Conservation (phyloP, 176 grass and related monocot genomes). For the Rhynchospora breviuscula region DNA sequence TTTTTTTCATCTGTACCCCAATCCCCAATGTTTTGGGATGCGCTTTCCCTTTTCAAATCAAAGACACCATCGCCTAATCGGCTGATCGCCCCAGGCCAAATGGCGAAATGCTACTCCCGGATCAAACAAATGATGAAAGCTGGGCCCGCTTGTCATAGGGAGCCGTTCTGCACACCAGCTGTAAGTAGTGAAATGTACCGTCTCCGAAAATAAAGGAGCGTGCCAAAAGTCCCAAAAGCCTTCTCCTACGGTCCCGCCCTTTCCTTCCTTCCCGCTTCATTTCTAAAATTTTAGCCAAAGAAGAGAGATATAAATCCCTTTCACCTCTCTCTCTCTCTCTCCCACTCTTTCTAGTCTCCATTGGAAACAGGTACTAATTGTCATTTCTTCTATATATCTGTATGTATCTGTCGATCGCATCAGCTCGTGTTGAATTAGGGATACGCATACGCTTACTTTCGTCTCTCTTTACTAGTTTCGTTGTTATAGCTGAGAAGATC, state of each 20-base stretch:
- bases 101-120: no score
- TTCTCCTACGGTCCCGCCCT: neutral
- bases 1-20: no score
- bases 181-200: no score
- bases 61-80: no score
- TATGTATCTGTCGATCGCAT: neutral
- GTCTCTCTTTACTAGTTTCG: neutral
- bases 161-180: no score
- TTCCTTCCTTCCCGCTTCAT: slow-evolving; percentile 16
- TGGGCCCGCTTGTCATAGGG: no score
- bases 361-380: neutral
- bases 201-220: neutral
- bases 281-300: slow-evolving; percentile 3
- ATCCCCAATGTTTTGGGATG: no score
- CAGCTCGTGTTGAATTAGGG: neutral
- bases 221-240: neutral
- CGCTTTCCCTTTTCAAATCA: no score
- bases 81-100: no score
- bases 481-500: neutral
- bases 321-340: neutral
- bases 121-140: no score
- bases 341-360: neutral
- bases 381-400: neutral
- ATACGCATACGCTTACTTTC: neutral
- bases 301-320: neutral